phyloP scores from a whole-genome alignment of 257 asterid species.

The Fraxinus cuspidata region DNA sequence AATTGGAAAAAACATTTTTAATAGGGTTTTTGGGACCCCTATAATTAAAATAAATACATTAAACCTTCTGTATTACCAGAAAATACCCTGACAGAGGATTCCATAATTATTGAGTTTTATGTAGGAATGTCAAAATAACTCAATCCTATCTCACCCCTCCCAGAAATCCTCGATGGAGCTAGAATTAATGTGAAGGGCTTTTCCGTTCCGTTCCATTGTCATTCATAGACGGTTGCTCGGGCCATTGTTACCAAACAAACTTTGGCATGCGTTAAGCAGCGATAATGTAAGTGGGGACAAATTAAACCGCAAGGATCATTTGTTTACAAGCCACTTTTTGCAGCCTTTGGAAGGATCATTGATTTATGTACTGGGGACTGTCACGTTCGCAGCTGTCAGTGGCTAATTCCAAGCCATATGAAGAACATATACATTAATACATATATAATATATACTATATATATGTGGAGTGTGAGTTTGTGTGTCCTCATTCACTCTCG shows the following conservation, averaged over 20 bases:
- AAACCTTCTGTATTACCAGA: neutral
- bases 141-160: too few relatives aligned
- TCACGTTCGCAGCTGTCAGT: slow-evolving; percentile 8
- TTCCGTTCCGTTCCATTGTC: too few relatives aligned
- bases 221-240: too few relatives aligned
- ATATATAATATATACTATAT: slow-evolving; percentile 27
- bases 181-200: too few relatives aligned
- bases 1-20: too few relatives aligned
- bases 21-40: too few relatives aligned
- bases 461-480: neutral
- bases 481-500: slow-evolving; percentile 4
- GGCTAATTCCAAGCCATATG: neutral
- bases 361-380: slow-evolving; percentile 30
- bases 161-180: too few relatives aligned
- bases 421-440: neutral
- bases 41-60: too few relatives aligned
- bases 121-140: too few relatives aligned
- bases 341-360: slow-evolving; percentile 6
- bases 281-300: slow-evolving; percentile 34
- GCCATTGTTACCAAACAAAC: neutral
- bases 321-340: slow-evolving; percentile 14
- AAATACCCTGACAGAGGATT: neutral
- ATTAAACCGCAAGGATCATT: slow-evolving; percentile 1
- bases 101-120: too few relatives aligned
- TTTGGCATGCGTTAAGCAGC: slow-evolving; percentile 14